Evolutionary conservation across 805 yeast genomes (phyloP), one percentile per base, ranked within the genome.

Genomic region (Wickerhamiella qilinensis): DNA sequence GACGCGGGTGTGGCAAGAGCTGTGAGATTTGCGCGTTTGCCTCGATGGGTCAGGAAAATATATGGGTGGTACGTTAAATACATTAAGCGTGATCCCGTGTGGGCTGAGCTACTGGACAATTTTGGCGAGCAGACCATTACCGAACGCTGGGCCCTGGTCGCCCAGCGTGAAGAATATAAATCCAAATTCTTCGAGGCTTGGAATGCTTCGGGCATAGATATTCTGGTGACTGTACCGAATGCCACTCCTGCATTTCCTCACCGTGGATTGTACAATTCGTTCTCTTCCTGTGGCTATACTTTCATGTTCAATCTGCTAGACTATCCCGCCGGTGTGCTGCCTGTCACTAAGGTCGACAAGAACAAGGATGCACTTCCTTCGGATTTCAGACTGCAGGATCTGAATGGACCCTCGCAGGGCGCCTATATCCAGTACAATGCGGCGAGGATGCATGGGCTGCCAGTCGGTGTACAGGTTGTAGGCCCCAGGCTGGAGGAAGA

Each of bases 381-480:
- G 9, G 50, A 37, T 27, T 58, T 58, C 46, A 43, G 48, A 22
- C 41, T 51, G 27, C 40, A 44, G 34, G 43, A 44, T 16, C 48
- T 55, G 33, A 66, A 62, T 48, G 62, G 59, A 2, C 50, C 62
- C 3, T 80, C 74, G 37, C 47, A 55, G 33, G 62, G 57, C 18
- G 64, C 69, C 29, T 64, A 63, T 46, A 54, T 57, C 22, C 52
- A 63, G 36, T 75, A 71, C 55, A 65, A 71, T 44, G 67, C 77
- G 1, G 65, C 58, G 37, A 67, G 67, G 43, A 61, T 66, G 52
- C 64, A 71, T 45, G 77, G 75, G 3, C 71, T 75, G 39, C 76
- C 83, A 0, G 75, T 73, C 12, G 71, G 75, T 16, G 57, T 78
- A n/a, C 84, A 77, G 54, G 57, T 78, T 22, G 71, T 76, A 3